Evolutionary conservation across 1,139 yeast species (phyloP).

Genomic region (Suhomyces choctaworum): DNA sequence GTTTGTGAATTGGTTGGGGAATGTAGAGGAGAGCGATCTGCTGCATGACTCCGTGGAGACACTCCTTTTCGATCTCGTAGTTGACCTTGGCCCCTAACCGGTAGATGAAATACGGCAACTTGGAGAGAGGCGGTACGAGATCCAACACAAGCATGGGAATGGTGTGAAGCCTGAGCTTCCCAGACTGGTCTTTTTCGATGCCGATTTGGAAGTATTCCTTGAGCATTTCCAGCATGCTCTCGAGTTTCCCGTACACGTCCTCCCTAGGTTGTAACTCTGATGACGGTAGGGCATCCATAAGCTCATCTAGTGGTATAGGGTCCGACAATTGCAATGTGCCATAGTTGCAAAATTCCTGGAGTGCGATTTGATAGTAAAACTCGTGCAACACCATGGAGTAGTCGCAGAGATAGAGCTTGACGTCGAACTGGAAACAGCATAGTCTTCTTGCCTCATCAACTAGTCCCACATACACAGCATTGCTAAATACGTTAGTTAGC

Average conservation of each 20-base stretch:
- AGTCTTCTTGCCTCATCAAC: slow-evolving; percentile 71
- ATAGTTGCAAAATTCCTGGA: slow-evolving; percentile 78
- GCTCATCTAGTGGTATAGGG: slow-evolving; percentile 32
- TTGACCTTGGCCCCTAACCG: slow-evolving; percentile 58
- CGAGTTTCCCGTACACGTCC: slow-evolving; percentile 28
- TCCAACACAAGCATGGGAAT: slow-evolving; percentile 71
- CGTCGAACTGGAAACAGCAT: slow-evolving; percentile 81
- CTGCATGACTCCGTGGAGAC: slow-evolving; percentile 62
- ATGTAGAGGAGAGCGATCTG: slow-evolving; percentile 74
- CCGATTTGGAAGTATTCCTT: slow-evolving; percentile 70
- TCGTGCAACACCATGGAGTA: slow-evolving; percentile 70
- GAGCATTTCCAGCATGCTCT: slow-evolving; percentile 71
- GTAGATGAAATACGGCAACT: slow-evolving; percentile 67
- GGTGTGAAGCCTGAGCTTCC: slow-evolving; percentile 36
- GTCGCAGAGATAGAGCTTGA: slow-evolving; percentile 74
- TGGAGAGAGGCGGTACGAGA: slow-evolving; percentile 60
- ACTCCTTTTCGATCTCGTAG: slow-evolving; percentile 66
- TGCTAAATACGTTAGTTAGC: slow-evolving; percentile 66
- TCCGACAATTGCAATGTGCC: slow-evolving; percentile 58
- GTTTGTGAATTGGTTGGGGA: slow-evolving; percentile 51
- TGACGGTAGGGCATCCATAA: slow-evolving; percentile 27
- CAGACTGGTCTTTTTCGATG: slow-evolving; percentile 28
- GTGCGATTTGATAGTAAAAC: slow-evolving; percentile 76
- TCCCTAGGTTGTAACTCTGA: slow-evolving; percentile 23
- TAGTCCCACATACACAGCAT: slow-evolving; percentile 77